Base-by-base conservation (phyloP, 768 basidiomycete species). In the Boletus coccyginus region DNA sequence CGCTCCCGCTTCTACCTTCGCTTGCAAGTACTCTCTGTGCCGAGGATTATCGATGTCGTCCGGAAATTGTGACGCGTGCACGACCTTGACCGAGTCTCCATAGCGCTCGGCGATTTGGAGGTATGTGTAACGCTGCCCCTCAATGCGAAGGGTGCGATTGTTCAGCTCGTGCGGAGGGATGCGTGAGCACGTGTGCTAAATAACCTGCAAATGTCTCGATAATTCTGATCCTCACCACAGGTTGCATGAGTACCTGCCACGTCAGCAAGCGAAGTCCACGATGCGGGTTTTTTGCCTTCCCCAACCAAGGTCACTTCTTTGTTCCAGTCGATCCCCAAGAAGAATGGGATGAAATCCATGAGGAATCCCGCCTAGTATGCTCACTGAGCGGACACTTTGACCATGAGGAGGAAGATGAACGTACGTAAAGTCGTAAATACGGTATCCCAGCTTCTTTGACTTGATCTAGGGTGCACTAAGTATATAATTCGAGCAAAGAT, bases 341-440 rank as follows among this genome's bases (percentile, higher is more conserved):
- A 43, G n/a, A 57, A 61, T 14, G 70, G 70, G 27, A 71, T 48
- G 46, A 67, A 70, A 13, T 70, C 66, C 40, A 52, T 52, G 43
- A 71, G 45, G 35, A 60, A 36, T 24, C 70, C 63, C n/a, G 41
- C 29, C 63, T 71, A 14, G 21, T 21, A 38, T 19, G 2, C 8
- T 16, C 44, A 19, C 6, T 57, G 44, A 57, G 46, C 14, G 29
- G 17, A 39, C 14, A 35, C 27, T 24, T 9, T 8, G 36, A 24
- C 41, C 14, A 29, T 13, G 10, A 21, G 7, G n/a, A n/a, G n/a
- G 31, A 38, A 17, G 3, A 35, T 16, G 14, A 56, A 54, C 63
- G n/a, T 44, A 70, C 63, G 33, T 65, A 67, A 52, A 71, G 48
- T 29, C 65, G 48, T 11, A 63, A 27, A 35, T 55, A 62, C 10